Base-by-base conservation (phyloP, 345 rosid species). In the Salix udensis region DNA sequence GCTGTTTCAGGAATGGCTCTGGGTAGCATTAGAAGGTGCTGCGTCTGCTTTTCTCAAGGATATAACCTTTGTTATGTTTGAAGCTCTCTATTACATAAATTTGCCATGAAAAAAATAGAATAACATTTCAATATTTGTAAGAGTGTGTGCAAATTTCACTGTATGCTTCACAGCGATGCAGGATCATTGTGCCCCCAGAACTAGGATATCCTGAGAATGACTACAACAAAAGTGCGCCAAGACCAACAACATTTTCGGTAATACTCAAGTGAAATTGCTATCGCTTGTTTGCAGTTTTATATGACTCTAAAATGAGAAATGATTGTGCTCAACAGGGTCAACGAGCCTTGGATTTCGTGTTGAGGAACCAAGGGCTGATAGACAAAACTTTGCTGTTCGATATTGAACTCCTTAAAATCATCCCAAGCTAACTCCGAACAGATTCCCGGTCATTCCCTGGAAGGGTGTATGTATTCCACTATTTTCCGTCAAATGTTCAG, bases 171-270 rank as follows among this genome's bases (percentile, higher is more conserved):
- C 89, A 87, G 89, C 81, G 79, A 80, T 87, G 90, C 96, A 93
- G 98, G 98, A 85, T 93, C 79, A 84, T 90, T 84, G 98, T 93
- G 81, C 98, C 97, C 3, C 98, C 98, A 23, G 98, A 95, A 75
- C 75, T 93, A 73, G 98, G 98, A 82, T 93, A 93, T 85, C 98
- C 98, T 18, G 98, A 81, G 73, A 90, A 90, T 83, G 96, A 93
- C 82, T 91, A 40, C 92, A 95, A 88, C 87, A 91, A 78, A 81
- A 88, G 94, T 67, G 96, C 81, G 10, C 98, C 98, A 48, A 88
- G 79, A 75, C 98, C 97, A 26, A 88, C 90, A 44, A 95, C 98
- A 64, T 95, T 95, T 82, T 93, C 98, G 73, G 97, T 95, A 85
- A 85, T 84, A 24, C 73, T 82, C 74, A 21, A 65, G 42, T 55